Evolutionary conservation across 1,284 basidiomycete species (phyloP), one percentile per base, ranked within the genome.

Genomic region (Trametes polyzona): DNA sequence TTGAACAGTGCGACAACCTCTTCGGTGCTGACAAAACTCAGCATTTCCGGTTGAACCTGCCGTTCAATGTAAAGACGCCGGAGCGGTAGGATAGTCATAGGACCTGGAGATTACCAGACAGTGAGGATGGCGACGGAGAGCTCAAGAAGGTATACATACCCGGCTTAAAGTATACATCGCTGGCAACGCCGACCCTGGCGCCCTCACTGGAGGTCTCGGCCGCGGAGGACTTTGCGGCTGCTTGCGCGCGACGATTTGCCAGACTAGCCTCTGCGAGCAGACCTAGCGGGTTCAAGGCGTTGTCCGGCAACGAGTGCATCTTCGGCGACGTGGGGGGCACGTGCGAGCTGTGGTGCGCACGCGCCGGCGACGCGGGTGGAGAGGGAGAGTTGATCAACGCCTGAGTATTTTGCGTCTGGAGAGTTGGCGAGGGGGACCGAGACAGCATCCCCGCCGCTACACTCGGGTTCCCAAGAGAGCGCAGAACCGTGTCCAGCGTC

Each of bases 121-220:
- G 37, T 54, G 17, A 61, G 24, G 54, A 58, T 52, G 54, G 49
- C 47, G 50, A 57, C n/a, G 53, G 39, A 54, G 11, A 60, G 47
- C 59, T 39, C 61, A 52, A 30, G 50, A 47, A n/a, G n/a, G n/a
- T n/a, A n/a, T n/a, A 71, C 78, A 58, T 61, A 87, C 93, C 95
- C 43, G 96, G 95, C 69, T 93, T 95, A 79, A 98, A 99, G 74
- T 97, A 99, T 58, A 90, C 86, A 61, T 92, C 87, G 58, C 90
- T 93, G 0, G 95, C 96, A 8, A 98, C 92, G 8, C 94, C 95
- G 17, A 95, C 68, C 37, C 70, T 77, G 29, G 62, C 46, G 44
- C 64, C 44, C 49, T 73, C 73, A 42, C 36, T 48, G 30, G 64
- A 23, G 36, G 61, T 11, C 23, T 67, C 52, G 30, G 49, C 52